Evolutionary conservation across 768 basidiomycete species (phyloP).

Genomic region (Steccherinum ochraceum): DNA sequence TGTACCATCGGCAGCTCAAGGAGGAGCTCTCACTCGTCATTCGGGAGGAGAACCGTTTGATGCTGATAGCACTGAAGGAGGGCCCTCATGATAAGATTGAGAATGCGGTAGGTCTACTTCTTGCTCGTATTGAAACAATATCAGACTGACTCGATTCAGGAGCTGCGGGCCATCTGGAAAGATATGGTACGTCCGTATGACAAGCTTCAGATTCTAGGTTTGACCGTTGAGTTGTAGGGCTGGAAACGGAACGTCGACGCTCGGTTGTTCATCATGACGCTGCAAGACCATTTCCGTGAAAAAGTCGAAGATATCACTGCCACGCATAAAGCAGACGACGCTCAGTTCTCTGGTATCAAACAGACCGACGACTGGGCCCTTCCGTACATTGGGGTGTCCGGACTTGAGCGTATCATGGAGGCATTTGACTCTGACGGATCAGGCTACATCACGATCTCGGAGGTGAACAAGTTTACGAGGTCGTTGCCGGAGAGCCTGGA

Average conservation of each 20-base stretch:
- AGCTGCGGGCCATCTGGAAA: constrained; percentile 16
- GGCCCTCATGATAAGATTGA: constrained; percentile 22
- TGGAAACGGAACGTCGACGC: constrained; percentile 25
- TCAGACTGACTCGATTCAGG: constrained; percentile 10
- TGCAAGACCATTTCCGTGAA: constrained; percentile 26
- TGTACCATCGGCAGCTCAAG: constrained; percentile 12
- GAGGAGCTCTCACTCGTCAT: constrained; percentile 12
- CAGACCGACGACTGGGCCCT: constrained; percentile 22
- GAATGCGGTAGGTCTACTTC: constrained; percentile 17
- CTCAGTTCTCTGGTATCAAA: too few relatives aligned
- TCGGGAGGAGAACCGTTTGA: constrained; percentile 12
- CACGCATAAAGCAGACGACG: too few relatives aligned
- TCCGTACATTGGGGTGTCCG: constrained; percentile 14
- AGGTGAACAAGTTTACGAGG: constrained; percentile 26
- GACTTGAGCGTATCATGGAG: constrained; percentile 21
- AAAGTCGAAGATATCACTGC: constrained; percentile 4
- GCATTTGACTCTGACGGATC: constrained; percentile 29
- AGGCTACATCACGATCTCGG: constrained; percentile 26
- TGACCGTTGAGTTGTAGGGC: too few relatives aligned
- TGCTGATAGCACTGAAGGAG: constrained; percentile 14
- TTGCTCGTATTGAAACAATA: too few relatives aligned
- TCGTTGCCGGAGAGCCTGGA: constrained; percentile 20
- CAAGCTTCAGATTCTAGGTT: too few relatives aligned
- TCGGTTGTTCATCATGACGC: constrained; percentile 21
- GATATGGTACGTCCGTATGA: constrained; percentile 19